Percentiles rank a stretch among this genome's conserved stretches.
Evolutionary conservation across 768 basidiomycete species (phyloP).

Genomic region (Termitomyces sp.): DNA sequence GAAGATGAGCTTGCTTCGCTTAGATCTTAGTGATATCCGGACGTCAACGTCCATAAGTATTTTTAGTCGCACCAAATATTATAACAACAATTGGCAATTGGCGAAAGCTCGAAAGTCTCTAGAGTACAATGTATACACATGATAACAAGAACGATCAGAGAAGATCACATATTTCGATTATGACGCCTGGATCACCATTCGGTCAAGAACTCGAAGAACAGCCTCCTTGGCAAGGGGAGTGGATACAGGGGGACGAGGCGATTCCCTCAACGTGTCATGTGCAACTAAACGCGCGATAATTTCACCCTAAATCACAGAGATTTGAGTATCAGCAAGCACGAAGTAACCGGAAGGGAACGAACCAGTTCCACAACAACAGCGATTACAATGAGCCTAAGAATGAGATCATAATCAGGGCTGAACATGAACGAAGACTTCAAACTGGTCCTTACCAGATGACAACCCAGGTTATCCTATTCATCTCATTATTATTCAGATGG

Average conservation of each 20-base stretch:
- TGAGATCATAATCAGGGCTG: constrained; percentile 20
- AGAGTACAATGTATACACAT: neutral
- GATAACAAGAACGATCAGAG: neutral
- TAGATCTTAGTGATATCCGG: too few species aligned
- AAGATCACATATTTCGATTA: neutral
- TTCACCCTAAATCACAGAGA: constrained; percentile 56
- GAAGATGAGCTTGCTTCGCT: too few species aligned
- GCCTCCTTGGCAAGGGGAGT: constrained; percentile 35
- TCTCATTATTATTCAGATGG: constrained; percentile 85
- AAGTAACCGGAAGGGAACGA: constrained; percentile 23
- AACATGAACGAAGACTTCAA: constrained; percentile 15
- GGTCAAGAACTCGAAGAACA: constrained; percentile 39
- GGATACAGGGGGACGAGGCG: constrained; percentile 10
- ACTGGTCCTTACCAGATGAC: constrained; percentile 42
- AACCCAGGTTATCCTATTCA: constrained; percentile 81
- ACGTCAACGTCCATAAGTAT: too few species aligned
- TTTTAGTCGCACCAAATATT: too few species aligned
- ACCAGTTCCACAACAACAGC: constrained; percentile 89
- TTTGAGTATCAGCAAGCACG: neutral
- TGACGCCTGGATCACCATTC: constrained; percentile 31
- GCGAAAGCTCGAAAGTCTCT: neutral
- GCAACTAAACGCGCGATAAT: constrained; percentile 75
- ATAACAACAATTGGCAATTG: too few species aligned
- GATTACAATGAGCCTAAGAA: constrained; percentile 78
- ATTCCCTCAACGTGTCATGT: constrained; percentile 48